phyloP scores from a whole-genome alignment of 2,329 filamentous ascomycete species.

The Penicillium psychrosexuale region DNA sequence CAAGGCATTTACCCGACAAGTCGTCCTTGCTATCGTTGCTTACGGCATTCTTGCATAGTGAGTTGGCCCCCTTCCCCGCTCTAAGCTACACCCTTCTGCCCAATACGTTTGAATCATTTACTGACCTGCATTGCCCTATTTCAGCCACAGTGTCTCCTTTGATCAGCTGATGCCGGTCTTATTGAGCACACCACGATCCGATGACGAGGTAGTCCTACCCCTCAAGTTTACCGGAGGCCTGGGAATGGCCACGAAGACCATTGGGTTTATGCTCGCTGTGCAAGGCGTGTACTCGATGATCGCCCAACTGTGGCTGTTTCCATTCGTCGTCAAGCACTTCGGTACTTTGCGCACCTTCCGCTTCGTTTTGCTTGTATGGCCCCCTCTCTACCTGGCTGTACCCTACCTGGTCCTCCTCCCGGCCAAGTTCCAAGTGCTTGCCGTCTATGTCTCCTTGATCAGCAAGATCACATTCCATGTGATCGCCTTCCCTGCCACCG shows the following conservation, averaged over 20 bases:
- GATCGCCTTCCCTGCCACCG: slow-evolving; percentile 85
- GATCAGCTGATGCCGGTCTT: slow-evolving; percentile 93
- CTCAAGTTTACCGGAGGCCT: slow-evolving; percentile 90
- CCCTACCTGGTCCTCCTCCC: slow-evolving; percentile 89
- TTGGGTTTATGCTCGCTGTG: slow-evolving; percentile 82
- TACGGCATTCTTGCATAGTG: slow-evolving; percentile 95
- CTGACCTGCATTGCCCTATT: slow-evolving; percentile 21
- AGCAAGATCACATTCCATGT: slow-evolving; percentile 93
- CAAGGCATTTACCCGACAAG: slow-evolving; percentile 76
- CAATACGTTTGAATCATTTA: slow-evolving; percentile 45
- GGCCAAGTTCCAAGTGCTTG: slow-evolving; percentile 64
- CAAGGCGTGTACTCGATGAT: slow-evolving; percentile 89
- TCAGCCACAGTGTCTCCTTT: slow-evolving; percentile 91
- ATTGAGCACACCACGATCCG: slow-evolving; percentile 65
- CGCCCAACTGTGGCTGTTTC: slow-evolving; percentile 80
- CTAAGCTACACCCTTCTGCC: background rate
- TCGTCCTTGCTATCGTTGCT: slow-evolving; percentile 81
- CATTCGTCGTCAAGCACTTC: slow-evolving; percentile 68
- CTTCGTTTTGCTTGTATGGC: slow-evolving; percentile 76
- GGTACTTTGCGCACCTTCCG: slow-evolving; percentile 81
- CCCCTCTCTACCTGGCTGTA: slow-evolving; percentile 78
- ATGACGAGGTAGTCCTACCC: slow-evolving; percentile 59
- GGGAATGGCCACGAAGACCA: slow-evolving; percentile 74
- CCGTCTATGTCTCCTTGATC: slow-evolving; percentile 73
- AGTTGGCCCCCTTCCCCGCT: slow-evolving; percentile 46